Percentiles rank a stretch among this genome's conserved stretches.
Evolutionary conservation across 2,329 filamentous ascomycete genomes (phyloP).

Genomic region (Colletotrichum neosansevieriae): DNA sequence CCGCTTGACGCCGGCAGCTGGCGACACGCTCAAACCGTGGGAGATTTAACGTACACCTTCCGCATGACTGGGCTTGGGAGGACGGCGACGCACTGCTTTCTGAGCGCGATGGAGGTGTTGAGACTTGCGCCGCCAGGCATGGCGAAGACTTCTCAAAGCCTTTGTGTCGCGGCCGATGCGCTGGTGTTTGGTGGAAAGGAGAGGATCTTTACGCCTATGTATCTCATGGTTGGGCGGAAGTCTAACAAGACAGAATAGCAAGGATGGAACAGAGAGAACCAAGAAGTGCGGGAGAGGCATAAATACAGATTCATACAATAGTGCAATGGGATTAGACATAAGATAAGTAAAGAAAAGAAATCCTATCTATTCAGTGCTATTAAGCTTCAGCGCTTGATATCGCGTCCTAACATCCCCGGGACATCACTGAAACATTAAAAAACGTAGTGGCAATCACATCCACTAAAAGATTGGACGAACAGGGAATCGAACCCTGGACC

Average conservation of each 20-base stretch:
- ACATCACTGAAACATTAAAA: background rate
- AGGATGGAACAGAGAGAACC: accelerated
- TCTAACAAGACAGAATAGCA: constrained; percentile 56
- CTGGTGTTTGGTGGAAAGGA: constrained; percentile 84
- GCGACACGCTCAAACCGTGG: constrained; percentile 79
- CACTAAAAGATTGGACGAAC: constrained; percentile 30
- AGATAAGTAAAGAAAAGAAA: too few species aligned
- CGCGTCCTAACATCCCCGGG: background rate
- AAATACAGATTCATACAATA: background rate
- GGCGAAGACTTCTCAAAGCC: constrained; percentile 87
- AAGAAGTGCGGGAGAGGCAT: constrained; percentile 44
- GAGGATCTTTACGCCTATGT: constrained; percentile 96
- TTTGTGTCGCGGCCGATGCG: constrained; percentile 81
- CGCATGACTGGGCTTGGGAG: constrained; percentile 88
- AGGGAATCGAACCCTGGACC: constrained; percentile 39
- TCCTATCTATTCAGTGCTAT: too few species aligned
- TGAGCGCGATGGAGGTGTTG: constrained; percentile 78
- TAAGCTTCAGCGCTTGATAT: too few species aligned
- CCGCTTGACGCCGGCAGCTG: constrained; percentile 80
- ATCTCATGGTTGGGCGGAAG: constrained; percentile 90
- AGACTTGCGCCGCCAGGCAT: constrained; percentile 81
- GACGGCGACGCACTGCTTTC: constrained; percentile 75
- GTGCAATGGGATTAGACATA: accelerated
- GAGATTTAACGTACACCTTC: constrained; percentile 81
- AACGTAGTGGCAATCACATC: constrained; percentile 42